Conservation (phyloP, 352 stramenopile genomes). For the Pythium brassicae region DNA sequence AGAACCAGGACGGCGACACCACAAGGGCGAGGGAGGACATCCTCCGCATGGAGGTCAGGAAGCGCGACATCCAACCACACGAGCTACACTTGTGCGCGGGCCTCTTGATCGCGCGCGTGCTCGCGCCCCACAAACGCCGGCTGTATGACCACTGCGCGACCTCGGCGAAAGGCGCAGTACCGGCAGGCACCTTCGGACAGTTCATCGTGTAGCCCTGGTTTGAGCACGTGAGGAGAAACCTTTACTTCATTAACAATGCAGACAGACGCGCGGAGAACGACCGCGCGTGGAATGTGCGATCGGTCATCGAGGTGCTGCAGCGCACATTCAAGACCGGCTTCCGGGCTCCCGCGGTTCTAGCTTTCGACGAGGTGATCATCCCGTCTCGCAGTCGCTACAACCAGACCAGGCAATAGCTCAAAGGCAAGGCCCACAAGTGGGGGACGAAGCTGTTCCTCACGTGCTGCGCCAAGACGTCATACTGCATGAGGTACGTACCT, state of each 20-base stretch:
- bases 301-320: conserved; percentile 6
- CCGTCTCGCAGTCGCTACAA: neutral
- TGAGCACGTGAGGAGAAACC: conserved; percentile 10
- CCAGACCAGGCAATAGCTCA: neutral
- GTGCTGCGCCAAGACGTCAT: neutral
- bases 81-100: neutral
- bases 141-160: neutral
- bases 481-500: neutral
- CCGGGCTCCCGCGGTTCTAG: neutral
- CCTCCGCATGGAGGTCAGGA: neutral
- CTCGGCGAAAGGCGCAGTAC: neutral
- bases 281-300: conserved; percentile 13
- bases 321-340: conserved; percentile 6
- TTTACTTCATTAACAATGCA: conserved; percentile 12
- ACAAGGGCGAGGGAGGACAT: neutral
- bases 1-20: neutral
- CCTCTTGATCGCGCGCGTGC: neutral
- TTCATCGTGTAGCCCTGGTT: neutral
- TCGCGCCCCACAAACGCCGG: neutral
- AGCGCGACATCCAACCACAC: neutral
- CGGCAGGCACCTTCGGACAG: neutral
- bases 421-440: too few species aligned
- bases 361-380: conserved; percentile 3
- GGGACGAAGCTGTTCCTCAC: too few species aligned
- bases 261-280: neutral